Evolutionary conservation across 805 yeast genomes (phyloP), one percentile per base, ranked within the genome.

Genomic region (Ogataea neopini): DNA sequence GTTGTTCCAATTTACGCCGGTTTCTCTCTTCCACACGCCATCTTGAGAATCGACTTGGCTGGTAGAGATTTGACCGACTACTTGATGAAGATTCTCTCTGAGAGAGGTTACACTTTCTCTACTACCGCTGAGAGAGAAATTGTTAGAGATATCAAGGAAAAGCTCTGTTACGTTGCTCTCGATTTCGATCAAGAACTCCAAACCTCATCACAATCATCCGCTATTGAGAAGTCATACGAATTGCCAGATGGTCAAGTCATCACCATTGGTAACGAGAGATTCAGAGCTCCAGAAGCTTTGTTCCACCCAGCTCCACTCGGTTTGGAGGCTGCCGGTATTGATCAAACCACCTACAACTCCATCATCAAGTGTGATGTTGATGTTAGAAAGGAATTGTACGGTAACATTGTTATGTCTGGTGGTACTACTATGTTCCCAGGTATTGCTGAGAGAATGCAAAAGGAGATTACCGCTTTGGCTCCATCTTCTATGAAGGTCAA

Each of bases 341-440:
- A 94, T 78, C 98, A 94, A 82, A 91, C 97, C 63, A 84, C 94
- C 60, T 86, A 81, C 82, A 85, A 85, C 83, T 86, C 94, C 54
- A 94, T 94, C 80, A 88, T 86, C 83, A 92, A 91, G 89, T 91
- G 97, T 80, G 99, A 94, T 78, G 86, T 94, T 66, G 99, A 94
- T 78, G 97, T 94, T 64, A 88, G 99, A 79, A 92, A 88, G 81
- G 98, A 92, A 76, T 84, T 94, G 75, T 94, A 94, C 82, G 95
- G 96, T 78, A 94, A 94, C 86, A 94, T 94, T 70, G 99, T 94
- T 72, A 86, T 94, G 94, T 91, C 98, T 63, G 99, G 99, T 83
- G 99, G 99, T 87, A 91, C 98, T 67, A 94, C 99, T 64, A 90
- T 94, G 98, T 94, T 90, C 96, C 97, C 97, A 77, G 99, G 99